These are phyloP conservation scores for Boehmeria nivea DNA, from an alignment of 306 rosid species.

Conservation along the genomic window DNA sequence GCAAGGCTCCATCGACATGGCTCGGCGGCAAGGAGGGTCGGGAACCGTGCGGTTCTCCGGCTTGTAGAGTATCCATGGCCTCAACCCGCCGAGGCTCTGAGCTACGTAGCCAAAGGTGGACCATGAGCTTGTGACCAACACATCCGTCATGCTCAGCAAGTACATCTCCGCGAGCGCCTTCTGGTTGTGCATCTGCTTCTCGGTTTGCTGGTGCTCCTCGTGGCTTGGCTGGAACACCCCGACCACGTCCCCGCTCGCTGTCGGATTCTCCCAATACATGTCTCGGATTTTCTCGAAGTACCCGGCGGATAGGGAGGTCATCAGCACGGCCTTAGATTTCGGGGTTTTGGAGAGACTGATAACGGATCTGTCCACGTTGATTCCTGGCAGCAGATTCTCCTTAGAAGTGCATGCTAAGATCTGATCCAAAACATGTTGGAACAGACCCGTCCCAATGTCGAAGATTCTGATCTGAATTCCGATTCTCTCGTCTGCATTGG, in stretches of 20 bases:
- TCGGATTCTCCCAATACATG: conserved; percentile 65
- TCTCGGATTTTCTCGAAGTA: conserved; percentile 53
- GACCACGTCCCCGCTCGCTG: conserved; percentile 53
- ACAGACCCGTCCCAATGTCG: conserved; percentile 54
- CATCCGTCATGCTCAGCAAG: conserved; percentile 53
- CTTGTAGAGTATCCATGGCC: conserved; percentile 71
- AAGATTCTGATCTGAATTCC: conserved; percentile 72
- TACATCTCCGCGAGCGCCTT: conserved; percentile 77
- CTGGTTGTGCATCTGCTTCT: conserved; percentile 54
- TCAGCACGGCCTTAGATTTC: conserved; percentile 49
- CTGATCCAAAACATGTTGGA: conserved; percentile 64
- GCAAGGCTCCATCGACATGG: conserved; percentile 79
- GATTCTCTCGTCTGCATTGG: conserved; percentile 57
- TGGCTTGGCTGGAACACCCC: conserved; percentile 69
- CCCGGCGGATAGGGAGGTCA: conserved; percentile 62
- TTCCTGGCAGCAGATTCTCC: conserved; percentile 52
- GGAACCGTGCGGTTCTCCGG: conserved; percentile 59
- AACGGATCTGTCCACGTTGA: conserved; percentile 20
- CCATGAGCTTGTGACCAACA: conserved; percentile 66
- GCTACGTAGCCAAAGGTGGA: conserved; percentile 82
- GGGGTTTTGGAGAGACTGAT: conserved; percentile 20
- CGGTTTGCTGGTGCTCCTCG: conserved; percentile 64
- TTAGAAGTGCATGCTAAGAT: conserved; percentile 50
- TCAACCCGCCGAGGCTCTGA: conserved; percentile 65
- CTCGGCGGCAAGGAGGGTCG: conserved; percentile 50